Conservation (phyloP, 768 basidiomycete species). For the Mycena haematopus region DNA sequence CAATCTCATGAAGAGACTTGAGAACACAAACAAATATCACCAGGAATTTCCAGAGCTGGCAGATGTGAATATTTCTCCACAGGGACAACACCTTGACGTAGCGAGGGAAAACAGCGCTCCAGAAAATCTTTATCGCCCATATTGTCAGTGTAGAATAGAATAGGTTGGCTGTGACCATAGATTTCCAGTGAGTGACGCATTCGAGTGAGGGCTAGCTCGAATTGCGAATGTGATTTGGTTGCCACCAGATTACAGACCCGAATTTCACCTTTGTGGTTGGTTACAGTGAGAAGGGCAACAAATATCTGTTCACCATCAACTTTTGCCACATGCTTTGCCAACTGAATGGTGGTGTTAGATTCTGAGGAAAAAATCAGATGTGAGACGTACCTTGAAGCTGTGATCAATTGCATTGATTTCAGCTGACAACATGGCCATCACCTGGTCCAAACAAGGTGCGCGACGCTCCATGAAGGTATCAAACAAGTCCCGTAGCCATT, state of each 20-base stretch:
- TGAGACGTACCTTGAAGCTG: neutral
- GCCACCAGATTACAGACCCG: constrained; percentile 32
- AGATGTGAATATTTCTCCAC: constrained; percentile 36
- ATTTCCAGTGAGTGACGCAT: constrained; percentile 5
- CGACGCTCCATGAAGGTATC: neutral
- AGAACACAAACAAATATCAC: neutral
- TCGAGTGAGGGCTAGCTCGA: neutral
- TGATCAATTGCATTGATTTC: neutral
- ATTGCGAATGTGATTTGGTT: constrained; percentile 39
- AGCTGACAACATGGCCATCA: neutral
- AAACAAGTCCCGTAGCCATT: constrained; percentile 2
- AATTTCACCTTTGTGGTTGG: constrained; percentile 15
- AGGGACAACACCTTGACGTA: constrained; percentile 32
- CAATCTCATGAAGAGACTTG: neutral
- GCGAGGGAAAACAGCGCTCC: constrained; percentile 33
- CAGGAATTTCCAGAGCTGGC: neutral
- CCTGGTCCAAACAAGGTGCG: neutral
- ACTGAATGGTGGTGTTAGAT: neutral
- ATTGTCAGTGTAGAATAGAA: constrained; percentile 28
- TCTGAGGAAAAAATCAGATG: neutral
- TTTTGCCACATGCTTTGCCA: constrained; percentile 7
- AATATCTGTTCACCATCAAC: constrained; percentile 8
- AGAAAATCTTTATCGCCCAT: constrained; percentile 32
- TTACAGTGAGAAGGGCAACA: neutral
- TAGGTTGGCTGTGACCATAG: constrained; percentile 20